Conservation (phyloP, 148 eudicot species). For the Fagopyrum homotropicum region DNA sequence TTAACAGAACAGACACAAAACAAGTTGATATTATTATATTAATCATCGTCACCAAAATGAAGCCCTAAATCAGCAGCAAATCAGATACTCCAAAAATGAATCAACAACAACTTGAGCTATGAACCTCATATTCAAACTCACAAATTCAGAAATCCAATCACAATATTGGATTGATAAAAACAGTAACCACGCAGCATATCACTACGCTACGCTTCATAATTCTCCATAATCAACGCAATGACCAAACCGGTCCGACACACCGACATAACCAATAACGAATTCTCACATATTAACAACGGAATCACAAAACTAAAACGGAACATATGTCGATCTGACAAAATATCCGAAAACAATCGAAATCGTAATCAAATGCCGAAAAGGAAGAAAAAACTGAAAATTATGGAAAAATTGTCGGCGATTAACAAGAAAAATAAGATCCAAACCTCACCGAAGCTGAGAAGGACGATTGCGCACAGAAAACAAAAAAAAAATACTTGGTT, state of each 20-base stretch:
- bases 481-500: not conserved
- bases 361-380: not conserved
- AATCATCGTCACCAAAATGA: not conserved
- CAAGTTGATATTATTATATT: not conserved
- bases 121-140: not conserved
- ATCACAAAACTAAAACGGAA: not conserved
- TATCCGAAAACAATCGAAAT: not conserved
- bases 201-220: too few species aligned
- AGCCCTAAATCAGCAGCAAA: not conserved
- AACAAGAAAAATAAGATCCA: not conserved
- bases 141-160: not conserved
- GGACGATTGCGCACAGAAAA: not conserved
- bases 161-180: not conserved
- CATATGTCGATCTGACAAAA: not conserved
- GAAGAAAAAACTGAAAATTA: not conserved
- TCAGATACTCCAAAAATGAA: not conserved
- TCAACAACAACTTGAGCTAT: not conserved
- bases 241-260: not conserved
- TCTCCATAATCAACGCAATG: not conserved
- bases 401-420: not conserved
- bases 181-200: not conserved
- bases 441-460: not conserved
- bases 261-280: not conserved
- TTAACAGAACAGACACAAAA: too few species aligned
- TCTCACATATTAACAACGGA: not conserved